A percentile compares a stretch with the other conserved stretches of the same genome.
Evolutionary conservation across 2,329 filamentous ascomycete species (phyloP).

Genomic region (Monosporascus sp.): DNA sequence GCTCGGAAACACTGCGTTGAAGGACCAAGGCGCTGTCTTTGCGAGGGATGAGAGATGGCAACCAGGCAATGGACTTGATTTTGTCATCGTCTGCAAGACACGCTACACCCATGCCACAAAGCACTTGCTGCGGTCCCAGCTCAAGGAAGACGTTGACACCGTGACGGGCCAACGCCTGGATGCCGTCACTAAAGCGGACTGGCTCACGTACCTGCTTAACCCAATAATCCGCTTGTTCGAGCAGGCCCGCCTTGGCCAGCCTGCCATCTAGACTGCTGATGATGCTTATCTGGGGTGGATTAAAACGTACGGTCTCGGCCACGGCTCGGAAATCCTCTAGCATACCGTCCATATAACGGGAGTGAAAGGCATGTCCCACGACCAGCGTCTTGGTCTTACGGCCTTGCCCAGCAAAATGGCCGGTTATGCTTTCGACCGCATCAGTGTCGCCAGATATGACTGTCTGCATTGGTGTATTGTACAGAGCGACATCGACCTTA

Average conservation of each 20-base stretch:
- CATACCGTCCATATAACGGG: conserved; percentile 20
- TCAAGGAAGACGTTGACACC: conserved; percentile 26
- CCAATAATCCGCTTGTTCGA: conserved; percentile 25
- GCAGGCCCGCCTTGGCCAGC: conserved; percentile 12
- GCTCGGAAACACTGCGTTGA: conserved; percentile 16
- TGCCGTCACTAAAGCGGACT: conserved; percentile 25
- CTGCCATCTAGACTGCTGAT: conserved; percentile 20
- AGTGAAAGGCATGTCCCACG: conserved; percentile 24
- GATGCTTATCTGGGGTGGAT: conserved; percentile 13
- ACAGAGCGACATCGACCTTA: conserved; percentile 17
- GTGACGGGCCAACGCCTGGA: conserved; percentile 16
- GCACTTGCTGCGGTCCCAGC: conserved; percentile 22
- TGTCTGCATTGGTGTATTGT: conserved; percentile 23
- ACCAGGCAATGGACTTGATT: conserved; percentile 11
- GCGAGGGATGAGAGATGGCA: conserved; percentile 19
- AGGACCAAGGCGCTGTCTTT: conserved; percentile 11
- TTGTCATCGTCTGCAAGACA: conserved; percentile 14
- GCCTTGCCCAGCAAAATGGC: conserved; percentile 11
- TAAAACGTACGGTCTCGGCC: conserved; percentile 15
- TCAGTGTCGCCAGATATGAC: conserved; percentile 23
- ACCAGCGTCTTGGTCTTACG: conserved; percentile 17
- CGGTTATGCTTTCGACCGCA: conserved; percentile 11
- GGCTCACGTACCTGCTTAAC: conserved; percentile 21
- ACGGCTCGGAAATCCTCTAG: conserved; percentile 17
- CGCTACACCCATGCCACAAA: conserved; percentile 24